Evolutionary conservation across 352 stramenopile genomes (phyloP).

Genomic region (Phytopythium kandeliae): DNA sequence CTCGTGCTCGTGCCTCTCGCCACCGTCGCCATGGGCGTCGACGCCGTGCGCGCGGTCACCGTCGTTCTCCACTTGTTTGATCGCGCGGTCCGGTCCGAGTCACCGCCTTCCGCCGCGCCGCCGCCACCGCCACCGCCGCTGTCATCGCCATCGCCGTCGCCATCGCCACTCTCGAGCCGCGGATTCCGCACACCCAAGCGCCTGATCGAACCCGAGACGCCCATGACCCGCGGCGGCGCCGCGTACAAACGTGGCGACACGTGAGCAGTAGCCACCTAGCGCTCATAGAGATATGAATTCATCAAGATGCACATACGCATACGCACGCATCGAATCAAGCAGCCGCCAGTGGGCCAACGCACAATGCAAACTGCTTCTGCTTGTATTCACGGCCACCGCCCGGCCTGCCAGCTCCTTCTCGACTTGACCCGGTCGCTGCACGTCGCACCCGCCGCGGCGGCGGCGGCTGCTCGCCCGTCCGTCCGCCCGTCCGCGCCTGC

Average conservation of each 20-base stretch:
- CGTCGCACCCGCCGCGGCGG: not conserved
- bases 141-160: not conserved
- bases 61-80: constrained; percentile 45
- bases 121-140: not conserved
- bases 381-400: constrained; percentile 4
- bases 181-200: not conserved
- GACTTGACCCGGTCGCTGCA: not conserved
- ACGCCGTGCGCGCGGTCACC: constrained; percentile 45
- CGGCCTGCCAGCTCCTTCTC: not conserved
- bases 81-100: constrained; percentile 8
- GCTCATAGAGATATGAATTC: not conserved
- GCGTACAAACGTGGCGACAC: not conserved
- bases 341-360: too few relatives aligned
- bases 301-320: not conserved
- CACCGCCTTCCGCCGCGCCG: constrained; percentile 7
- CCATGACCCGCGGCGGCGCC: not conserved
- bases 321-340: not conserved
- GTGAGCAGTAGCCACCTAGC: not conserved
- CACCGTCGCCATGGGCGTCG: constrained; percentile 44
- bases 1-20: constrained; percentile 58
- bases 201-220: not conserved
- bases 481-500: not conserved
- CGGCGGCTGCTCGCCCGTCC: not conserved
- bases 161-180: not conserved
- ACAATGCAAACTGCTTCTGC: constrained; percentile 1